Conservation (phyloP, 495 filamentous ascomycete genomes). For the Usnea hakonensis region DNA sequence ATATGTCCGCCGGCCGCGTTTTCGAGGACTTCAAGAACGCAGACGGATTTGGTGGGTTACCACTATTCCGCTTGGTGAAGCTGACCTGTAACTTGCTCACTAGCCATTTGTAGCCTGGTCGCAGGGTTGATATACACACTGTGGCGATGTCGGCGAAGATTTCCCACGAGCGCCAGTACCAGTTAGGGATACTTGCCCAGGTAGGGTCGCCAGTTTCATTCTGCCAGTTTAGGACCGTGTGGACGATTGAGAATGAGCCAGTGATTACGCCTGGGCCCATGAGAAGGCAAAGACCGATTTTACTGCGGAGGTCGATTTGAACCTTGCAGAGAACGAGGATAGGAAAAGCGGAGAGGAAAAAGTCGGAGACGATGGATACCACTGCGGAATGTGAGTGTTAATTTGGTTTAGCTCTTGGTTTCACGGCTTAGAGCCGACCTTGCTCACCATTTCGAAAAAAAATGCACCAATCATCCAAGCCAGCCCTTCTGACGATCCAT, state of each 20-base stretch:
- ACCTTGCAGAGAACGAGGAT: conserved; percentile 31
- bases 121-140: conserved; percentile 18
- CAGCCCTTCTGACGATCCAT: conserved; percentile 13
- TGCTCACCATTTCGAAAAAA: not conserved
- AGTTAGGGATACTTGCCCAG: conserved; percentile 13
- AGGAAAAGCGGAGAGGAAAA: conserved; percentile 31
- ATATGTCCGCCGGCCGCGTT: not conserved
- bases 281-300: conserved; percentile 30
- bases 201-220: conserved; percentile 13
- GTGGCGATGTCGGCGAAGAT: conserved; percentile 16
- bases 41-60: not conserved
- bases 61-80: not conserved
- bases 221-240: conserved; percentile 20
- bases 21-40: not conserved
- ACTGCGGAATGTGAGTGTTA: not conserved
- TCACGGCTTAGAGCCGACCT: not conserved
- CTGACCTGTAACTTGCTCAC: not conserved
- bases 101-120: conserved; percentile 15
- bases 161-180: conserved; percentile 21
- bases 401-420: not conserved
- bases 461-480: conserved; percentile 17
- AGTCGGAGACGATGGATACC: conserved; percentile 26
- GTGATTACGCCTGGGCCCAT: conserved; percentile 34
- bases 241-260: conserved; percentile 11
- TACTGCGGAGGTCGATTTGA: conserved; percentile 27